Percentiles rank a stretch among this genome's conserved stretches.
Evolutionary conservation across 129 eudicot genomes (phyloP).

Genomic region (Saposhnikovia divaricata): DNA sequence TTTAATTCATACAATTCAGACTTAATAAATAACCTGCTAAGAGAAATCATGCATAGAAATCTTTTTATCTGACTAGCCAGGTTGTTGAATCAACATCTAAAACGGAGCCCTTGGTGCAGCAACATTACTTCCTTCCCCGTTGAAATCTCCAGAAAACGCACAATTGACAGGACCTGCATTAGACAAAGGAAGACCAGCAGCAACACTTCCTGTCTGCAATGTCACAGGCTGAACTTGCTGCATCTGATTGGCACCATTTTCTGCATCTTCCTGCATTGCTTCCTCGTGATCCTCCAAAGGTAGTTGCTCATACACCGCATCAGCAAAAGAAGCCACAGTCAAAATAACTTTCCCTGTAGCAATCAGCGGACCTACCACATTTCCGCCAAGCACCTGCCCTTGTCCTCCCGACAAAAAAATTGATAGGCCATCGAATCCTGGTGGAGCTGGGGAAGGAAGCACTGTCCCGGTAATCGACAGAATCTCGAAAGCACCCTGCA

Average conservation of each 20-base stretch:
- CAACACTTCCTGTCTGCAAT: background rate
- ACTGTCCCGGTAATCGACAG: conserved; percentile 39
- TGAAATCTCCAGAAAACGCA: conserved; percentile 14
- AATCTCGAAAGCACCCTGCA: conserved; percentile 56
- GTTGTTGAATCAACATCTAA: background rate
- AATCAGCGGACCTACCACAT: conserved; percentile 39
- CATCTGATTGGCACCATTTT: background rate
- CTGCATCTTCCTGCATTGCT: background rate
- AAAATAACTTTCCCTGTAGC: conserved; percentile 41
- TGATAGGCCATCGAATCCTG: conserved; percentile 36
- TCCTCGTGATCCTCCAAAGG: conserved; percentile 23
- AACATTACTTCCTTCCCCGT: conserved; percentile 27
- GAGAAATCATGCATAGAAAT: too few relatives aligned
- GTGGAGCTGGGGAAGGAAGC: conserved; percentile 74
- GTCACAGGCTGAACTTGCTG: background rate
- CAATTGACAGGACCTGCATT: background rate
- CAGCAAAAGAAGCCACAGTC: conserved; percentile 60
- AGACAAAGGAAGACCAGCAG: background rate
- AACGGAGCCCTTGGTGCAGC: conserved; percentile 14
- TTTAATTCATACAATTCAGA: too few relatives aligned
- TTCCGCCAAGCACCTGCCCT: conserved; percentile 61
- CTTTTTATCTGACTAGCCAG: background rate
- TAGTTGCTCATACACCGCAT: conserved; percentile 52
- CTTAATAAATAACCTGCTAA: background rate
- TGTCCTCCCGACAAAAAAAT: conserved; percentile 45